Conservation (phyloP, 2,329 filamentous ascomycete species). For the Blumeriella jaapii region DNA sequence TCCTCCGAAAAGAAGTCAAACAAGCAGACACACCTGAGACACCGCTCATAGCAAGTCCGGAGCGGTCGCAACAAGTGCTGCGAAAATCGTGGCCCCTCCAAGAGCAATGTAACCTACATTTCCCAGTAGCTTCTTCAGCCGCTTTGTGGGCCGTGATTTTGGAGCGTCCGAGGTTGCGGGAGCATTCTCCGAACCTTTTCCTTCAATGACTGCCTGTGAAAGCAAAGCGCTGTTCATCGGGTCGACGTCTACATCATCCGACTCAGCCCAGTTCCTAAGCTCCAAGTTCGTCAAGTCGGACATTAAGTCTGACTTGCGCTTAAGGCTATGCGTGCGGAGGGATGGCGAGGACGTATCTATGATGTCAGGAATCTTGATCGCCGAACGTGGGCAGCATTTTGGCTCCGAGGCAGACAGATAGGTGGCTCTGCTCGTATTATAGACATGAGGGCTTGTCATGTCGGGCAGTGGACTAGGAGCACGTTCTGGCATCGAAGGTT, state of each 20-base stretch:
- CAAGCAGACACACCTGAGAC: no score
- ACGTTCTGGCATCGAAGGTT: slow-evolving; percentile 2
- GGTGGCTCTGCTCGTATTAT: slow-evolving; percentile 18
- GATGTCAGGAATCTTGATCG: slow-evolving; percentile 24
- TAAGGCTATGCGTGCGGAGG: slow-evolving; percentile 8
- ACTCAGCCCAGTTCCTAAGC: slow-evolving; percentile 17
- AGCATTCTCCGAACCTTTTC: neutral
- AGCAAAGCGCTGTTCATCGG: neutral
- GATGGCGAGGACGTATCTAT: slow-evolving; percentile 16
- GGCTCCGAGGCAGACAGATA: neutral
- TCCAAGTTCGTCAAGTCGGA: slow-evolving; percentile 21
- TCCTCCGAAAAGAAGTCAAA: no score
- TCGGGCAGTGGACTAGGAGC: slow-evolving; percentile 18
- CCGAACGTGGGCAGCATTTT: slow-evolving; percentile 13
- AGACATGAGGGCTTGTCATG: slow-evolving; percentile 23
- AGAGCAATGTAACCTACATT: slow-evolving; percentile 26
- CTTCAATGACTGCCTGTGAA: neutral
- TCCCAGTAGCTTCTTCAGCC: slow-evolving; percentile 20
- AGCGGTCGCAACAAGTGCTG: slow-evolving; percentile 29
- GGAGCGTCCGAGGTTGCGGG: neutral
- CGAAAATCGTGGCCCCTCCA: slow-evolving; percentile 29
- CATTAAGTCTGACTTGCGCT: slow-evolving; percentile 25
- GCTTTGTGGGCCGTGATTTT: slow-evolving; percentile 21
- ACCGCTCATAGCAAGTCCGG: slow-evolving; percentile 24
- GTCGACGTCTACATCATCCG: slow-evolving; percentile 1